These are phyloP conservation scores for Microascus cirrosus DNA, from an alignment of 2,329 filamentous ascomycete genomes.

Conservation along the genomic window DNA sequence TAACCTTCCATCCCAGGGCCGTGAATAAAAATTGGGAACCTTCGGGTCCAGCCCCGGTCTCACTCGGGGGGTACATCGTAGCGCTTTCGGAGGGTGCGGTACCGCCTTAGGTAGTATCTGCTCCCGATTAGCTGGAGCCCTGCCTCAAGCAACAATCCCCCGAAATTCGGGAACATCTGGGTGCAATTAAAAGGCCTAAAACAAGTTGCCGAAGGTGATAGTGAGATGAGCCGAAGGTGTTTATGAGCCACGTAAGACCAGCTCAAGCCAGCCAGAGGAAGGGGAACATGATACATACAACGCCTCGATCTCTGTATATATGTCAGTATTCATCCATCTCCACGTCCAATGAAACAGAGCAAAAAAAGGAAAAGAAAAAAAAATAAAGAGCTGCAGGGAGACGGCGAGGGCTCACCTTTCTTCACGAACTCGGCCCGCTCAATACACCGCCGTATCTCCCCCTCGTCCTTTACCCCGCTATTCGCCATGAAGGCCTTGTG, in stretches of 20 bases:
- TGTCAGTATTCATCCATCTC: neutral
- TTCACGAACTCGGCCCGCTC: constrained; percentile 76
- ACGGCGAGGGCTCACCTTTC: constrained; percentile 51
- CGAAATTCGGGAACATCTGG: neutral
- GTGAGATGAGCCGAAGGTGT: neutral
- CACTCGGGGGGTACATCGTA: constrained; percentile 41
- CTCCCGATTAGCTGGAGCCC: neutral
- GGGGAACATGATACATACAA: constrained; percentile 49
- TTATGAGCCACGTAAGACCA: too few relatives aligned
- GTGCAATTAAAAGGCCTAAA: neutral
- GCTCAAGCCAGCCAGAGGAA: neutral
- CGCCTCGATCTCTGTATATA: constrained; percentile 67
- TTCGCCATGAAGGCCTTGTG: constrained; percentile 80
- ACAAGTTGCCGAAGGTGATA: neutral
- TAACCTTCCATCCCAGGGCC: too few relatives aligned
- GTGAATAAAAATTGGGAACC: too few relatives aligned
- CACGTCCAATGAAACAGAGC: neutral
- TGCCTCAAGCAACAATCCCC: neutral
- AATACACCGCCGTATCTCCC: constrained; percentile 65
- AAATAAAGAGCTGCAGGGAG: too few relatives aligned
- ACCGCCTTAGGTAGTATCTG: constrained; percentile 87
- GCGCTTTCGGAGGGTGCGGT: constrained; percentile 71
- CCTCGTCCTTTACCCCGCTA: constrained; percentile 56
- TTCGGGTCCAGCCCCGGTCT: too few relatives aligned
- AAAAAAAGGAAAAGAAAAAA: neutral